A percentile compares a stretch with the other conserved stretches of the same genome.
These are phyloP conservation scores for Trametes gibbosa DNA, from an alignment of 768 basidiomycete species.

Conservation along the genomic window DNA sequence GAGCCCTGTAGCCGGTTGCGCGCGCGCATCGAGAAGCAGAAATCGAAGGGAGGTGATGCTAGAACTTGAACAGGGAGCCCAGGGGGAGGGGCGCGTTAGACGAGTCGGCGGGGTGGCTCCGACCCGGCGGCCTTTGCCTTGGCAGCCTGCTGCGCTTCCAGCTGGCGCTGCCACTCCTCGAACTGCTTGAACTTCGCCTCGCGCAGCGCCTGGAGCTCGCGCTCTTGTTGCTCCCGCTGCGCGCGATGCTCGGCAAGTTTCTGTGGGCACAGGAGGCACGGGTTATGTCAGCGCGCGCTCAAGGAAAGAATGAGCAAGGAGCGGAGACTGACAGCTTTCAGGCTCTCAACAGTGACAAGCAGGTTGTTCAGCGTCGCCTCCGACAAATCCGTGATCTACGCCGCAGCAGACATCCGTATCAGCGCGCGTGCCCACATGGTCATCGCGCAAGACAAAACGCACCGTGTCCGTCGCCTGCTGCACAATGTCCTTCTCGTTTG, in stretches of 20 bases:
- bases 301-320: neutral
- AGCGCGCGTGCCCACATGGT: conserved; percentile 26
- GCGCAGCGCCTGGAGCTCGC: conserved; percentile 40
- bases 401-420: neutral
- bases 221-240: conserved; percentile 27
- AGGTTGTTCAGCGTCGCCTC: conserved; percentile 67
- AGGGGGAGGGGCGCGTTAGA: neutral
- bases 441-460: neutral
- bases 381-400: conserved; percentile 60
- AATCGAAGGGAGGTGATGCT: neutral
- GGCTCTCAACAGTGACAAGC: conserved; percentile 50
- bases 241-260: conserved; percentile 30
- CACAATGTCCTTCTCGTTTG: conserved; percentile 36
- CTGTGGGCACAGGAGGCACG: conserved; percentile 26
- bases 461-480: conserved; percentile 30
- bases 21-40: too few species aligned
- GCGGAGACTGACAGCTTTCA: conserved; percentile 52
- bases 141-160: conserved; percentile 30
- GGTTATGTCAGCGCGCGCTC: neutral
- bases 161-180: conserved; percentile 34
- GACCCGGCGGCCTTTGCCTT: conserved; percentile 9
- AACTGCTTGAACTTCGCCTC: conserved; percentile 52
- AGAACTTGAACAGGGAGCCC: too few species aligned
- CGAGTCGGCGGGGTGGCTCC: conserved; percentile 15
- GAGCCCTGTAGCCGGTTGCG: too few species aligned